phyloP scores from a whole-genome alignment of 1,284 basidiomycete genomes.

The Ganoderma meredithae region DNA sequence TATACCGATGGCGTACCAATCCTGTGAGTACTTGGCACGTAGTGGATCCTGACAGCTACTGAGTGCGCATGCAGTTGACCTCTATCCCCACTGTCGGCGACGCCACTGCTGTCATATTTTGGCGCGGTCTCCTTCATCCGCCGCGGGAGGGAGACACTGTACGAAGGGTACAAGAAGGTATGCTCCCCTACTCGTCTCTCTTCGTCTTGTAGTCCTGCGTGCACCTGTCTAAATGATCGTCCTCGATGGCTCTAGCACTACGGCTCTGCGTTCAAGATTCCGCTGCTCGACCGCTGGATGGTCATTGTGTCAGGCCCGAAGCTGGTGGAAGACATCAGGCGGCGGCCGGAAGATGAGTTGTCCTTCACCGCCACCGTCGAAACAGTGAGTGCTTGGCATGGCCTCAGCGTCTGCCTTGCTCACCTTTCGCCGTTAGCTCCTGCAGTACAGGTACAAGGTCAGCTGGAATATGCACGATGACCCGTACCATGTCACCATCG shows the following conservation, averaged over 20 bases:
- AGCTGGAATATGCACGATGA: slow-evolving; percentile 37
- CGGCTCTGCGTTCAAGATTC: slow-evolving; percentile 43
- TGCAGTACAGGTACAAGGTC: slow-evolving; percentile 39
- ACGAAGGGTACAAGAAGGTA: slow-evolving; percentile 35
- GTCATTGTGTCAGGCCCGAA: slow-evolving; percentile 43
- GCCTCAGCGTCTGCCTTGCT: no score
- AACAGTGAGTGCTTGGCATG: slow-evolving; percentile 32
- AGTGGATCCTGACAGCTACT: not conserved
- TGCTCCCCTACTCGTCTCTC: not conserved
- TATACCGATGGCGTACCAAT: not conserved
- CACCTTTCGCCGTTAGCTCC: slow-evolving; percentile 20
- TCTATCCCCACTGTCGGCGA: slow-evolving; percentile 38
- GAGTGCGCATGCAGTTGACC: slow-evolving; percentile 9
- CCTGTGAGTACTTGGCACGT: not conserved
- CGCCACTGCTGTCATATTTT: slow-evolving; percentile 35
- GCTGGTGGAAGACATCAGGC: slow-evolving; percentile 46
- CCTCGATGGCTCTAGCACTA: slow-evolving; percentile 27
- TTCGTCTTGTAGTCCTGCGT: not conserved
- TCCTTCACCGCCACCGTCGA: slow-evolving; percentile 40
- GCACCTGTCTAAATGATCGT: not conserved
- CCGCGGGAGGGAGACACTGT: slow-evolving; percentile 22
- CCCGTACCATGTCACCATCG: slow-evolving; percentile 39
- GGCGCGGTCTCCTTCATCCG: slow-evolving; percentile 23
- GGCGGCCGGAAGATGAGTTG: slow-evolving; percentile 43
- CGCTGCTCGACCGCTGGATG: slow-evolving; percentile 41